Evolutionary conservation across 2,329 filamentous ascomycete species (phyloP).

Genomic region (Cercospora sp.): DNA sequence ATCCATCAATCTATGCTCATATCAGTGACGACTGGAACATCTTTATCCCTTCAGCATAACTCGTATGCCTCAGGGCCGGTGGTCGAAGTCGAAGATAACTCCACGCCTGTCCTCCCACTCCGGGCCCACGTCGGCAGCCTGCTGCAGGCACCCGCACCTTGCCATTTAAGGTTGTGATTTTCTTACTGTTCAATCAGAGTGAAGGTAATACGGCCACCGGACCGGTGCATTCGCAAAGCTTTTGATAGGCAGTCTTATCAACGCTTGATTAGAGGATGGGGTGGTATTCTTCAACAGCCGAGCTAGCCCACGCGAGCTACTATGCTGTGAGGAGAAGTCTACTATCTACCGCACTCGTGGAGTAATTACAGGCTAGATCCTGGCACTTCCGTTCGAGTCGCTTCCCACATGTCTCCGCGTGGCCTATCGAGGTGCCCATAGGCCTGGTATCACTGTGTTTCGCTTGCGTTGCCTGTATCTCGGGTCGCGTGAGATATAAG

Average conservation of each 20-base stretch:
- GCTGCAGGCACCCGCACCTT: neutral
- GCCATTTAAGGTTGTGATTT: neutral
- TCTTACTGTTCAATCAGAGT: neutral
- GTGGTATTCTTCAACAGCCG: neutral
- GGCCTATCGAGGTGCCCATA: slow-evolving; percentile 1
- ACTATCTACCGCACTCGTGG: neutral
- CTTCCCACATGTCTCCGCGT: slow-evolving; percentile 2
- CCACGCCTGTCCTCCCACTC: neutral
- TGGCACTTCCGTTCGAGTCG: neutral
- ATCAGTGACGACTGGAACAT: neutral
- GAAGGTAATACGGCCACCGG: slow-evolving; percentile 4
- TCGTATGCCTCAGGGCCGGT: slow-evolving; percentile 5
- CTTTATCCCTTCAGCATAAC: neutral
- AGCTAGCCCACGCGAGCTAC: neutral
- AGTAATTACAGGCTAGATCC: neutral
- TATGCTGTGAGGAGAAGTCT: neutral
- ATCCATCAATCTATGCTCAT: neutral
- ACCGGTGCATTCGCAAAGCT: slow-evolving; percentile 1
- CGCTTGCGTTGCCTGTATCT: neutral
- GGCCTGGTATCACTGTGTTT: neutral
- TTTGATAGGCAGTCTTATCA: slow-evolving; percentile 7
- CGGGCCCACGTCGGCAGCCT: neutral
- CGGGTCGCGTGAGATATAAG: neutral
- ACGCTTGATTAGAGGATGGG: neutral
- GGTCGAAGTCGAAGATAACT: neutral